Evolutionary conservation across 192 early-diverging fungal species (phyloP).

Genomic region (Rhizoclosmatium globosum): DNA sequence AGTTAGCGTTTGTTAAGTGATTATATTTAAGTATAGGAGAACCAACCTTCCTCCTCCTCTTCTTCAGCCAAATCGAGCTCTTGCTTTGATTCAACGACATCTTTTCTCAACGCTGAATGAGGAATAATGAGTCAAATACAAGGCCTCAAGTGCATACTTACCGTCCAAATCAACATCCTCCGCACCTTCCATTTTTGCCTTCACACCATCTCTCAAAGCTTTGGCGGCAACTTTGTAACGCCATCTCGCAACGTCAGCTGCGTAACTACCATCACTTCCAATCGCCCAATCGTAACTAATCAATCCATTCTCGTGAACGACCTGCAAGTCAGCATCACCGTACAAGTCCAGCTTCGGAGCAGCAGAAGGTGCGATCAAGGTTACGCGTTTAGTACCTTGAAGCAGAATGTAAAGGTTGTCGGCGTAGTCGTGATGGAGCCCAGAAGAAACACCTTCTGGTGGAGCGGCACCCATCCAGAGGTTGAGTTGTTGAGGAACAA

Average conservation of each 20-base stretch:
- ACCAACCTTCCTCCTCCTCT: constrained; percentile 9
- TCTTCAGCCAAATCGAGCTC: constrained; percentile 25
- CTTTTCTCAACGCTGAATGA: constrained; percentile 22
- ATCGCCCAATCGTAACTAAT: constrained; percentile 37
- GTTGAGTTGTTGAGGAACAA: constrained; percentile 54
- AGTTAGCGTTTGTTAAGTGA: background rate
- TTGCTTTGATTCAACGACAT: constrained; percentile 18
- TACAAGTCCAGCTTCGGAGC: constrained; percentile 33
- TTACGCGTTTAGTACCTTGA: constrained; percentile 28
- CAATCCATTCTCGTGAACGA: constrained; percentile 45
- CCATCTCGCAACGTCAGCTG: constrained; percentile 34
- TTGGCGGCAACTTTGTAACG: constrained; percentile 15
- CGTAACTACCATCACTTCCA: constrained; percentile 34
- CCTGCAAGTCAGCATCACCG: constrained; percentile 16
- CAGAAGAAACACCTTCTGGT: constrained; percentile 38
- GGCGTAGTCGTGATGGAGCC: constrained; percentile 55
- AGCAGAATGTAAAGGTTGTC: constrained; percentile 53
- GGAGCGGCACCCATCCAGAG: constrained; percentile 47
- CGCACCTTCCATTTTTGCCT: background rate
- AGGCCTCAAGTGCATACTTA: background rate
- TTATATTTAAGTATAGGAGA: background rate
- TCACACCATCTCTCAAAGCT: constrained; percentile 15
- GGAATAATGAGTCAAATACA: constrained; percentile 1
- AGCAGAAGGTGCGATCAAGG: constrained; percentile 11
- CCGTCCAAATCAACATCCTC: constrained; percentile 32